Base-by-base conservation (phyloP, 2,329 filamentous ascomycete genomes). In the Fusarium foetens region DNA sequence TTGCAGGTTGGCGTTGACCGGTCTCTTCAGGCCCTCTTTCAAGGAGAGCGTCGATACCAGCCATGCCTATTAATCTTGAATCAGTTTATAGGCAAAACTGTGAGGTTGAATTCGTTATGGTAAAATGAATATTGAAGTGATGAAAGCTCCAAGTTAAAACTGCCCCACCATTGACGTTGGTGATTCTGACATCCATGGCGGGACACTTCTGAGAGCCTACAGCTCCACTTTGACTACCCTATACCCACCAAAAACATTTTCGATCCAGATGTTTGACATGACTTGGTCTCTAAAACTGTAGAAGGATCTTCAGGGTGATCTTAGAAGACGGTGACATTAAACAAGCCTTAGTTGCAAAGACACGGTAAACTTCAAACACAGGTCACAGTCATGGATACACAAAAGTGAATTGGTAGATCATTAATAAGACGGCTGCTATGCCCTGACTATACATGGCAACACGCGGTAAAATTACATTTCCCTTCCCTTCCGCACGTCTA, bases 401-500 rank as follows among this genome's bases (percentile, higher is more conserved):
- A 66, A 46, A 70, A 51, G 48, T 75, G 64, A 66, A 71, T 73
- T 75, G 61, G 68, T 76, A 77, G 64, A 77, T 80, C 77, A 79
- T 80, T 76, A 79, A 75, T 76, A 78, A 74, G 74, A 76, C 73
- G 73, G 69, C 55, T 75, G 70, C 65, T 73, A 69, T 75, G 74
- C 57, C 70, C 71, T 73, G 76, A 76, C 76, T 81, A 79, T 81
- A 81, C 80, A 81, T 77, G 77, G 77, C 77, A 79, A 79, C 77
- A 77, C 73, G 77, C 76, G 81, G 81, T 83, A 84, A 79, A 82
- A 83, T 79, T 84, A 83, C 82, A 75, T 77, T 78, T 76, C 80
- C 74, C 77, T 78, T 69, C 75, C 75, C 78, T 75, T 72, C 68
- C 76, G 68, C 72, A 79, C 76, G 75, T 83, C 81, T 82, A 82